Base-by-base conservation (phyloP, 257 asterid genomes). In the Nicotiana knightiana region DNA sequence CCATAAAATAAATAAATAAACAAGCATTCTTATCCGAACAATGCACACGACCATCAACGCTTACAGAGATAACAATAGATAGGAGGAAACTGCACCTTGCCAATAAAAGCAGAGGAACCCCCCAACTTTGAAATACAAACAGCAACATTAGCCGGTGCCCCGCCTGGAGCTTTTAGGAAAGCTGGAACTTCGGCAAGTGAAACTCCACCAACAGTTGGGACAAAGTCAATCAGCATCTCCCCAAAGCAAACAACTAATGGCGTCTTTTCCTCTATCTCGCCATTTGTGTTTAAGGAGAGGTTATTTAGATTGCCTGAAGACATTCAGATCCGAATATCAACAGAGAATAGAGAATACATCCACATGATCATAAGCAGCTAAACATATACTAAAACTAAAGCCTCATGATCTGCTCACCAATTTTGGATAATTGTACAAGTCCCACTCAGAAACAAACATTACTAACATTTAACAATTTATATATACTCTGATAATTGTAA, bases 111-210 rank as follows among this genome's bases (percentile, higher is more conserved):
- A 16, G 99, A 82, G 48, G 96, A 88, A 78, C 98, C 98, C 67
- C 99, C 99, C 63, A 95, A 80, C 86, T 88, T 93, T 5, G 98
- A 85, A 79, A 93, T 75, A 77, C 98, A 90, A 67, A 93, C 97
- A 82, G 99, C 96, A 51, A 95, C 99, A 80, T 95, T 95, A 64
- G 99, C 99, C 35, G 93, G 93, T 82, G 98, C 99, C 68, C 99
- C 99, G 51, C 98, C 99, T 0, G 91, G 91, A 70, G 97, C 97
- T 88, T 94, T 96, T 63, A 88, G 82, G 81, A 96, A 96, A 75
- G 97, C 90, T 65, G 99, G 97, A 81, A 97, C 97, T 88, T 94
- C 97, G n/a, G 97, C 97, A 80, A 96, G 92, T 70, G 99, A 92
- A 89, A 93, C 97, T 77, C 95, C 99, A 51, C 82, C 21, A 33